A percentile compares a stretch with the other conserved stretches of the same genome.
Conservation (phyloP, 176 grass and related monocot genomes). For the Ensete glaucum region DNA sequence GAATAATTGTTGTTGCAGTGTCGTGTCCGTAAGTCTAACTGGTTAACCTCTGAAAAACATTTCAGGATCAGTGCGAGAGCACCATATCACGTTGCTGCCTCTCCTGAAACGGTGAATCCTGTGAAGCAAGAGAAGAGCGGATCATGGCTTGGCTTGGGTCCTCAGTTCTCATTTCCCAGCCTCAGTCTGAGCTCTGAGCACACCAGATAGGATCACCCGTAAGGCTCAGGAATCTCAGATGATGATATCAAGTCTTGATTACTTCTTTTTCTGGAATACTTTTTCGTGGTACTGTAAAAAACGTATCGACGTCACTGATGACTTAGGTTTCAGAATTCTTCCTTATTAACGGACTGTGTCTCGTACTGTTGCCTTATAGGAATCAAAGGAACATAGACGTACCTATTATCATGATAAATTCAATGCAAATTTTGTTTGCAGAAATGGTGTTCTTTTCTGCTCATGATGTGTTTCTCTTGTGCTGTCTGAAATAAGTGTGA, state of each 20-base stretch:
- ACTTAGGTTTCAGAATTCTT: background rate
- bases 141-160: constrained; percentile 67
- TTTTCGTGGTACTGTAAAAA: too few species aligned
- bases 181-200: constrained; percentile 23
- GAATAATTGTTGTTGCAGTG: background rate
- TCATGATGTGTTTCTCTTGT: too few species aligned
- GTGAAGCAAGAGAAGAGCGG: constrained; percentile 60
- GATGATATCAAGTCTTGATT: too few species aligned
- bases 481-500: too few species aligned
- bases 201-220: constrained; percentile 19
- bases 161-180: constrained; percentile 26
- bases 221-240: background rate
- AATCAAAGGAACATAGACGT: too few species aligned
- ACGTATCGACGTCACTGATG: background rate
- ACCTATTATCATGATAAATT: background rate
- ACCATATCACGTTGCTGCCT: constrained; percentile 45
- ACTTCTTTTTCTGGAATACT: too few species aligned
- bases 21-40: background rate
- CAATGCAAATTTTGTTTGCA: too few species aligned
- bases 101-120: constrained; percentile 27
- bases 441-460: too few species aligned
- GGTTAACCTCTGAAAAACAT: constrained; percentile 18
- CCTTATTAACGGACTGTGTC: background rate
- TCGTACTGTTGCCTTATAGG: too few species aligned
- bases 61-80: constrained; percentile 61